phyloP scores from a whole-genome alignment of 495 filamentous ascomycete genomes.

The Tuber calosporum region DNA sequence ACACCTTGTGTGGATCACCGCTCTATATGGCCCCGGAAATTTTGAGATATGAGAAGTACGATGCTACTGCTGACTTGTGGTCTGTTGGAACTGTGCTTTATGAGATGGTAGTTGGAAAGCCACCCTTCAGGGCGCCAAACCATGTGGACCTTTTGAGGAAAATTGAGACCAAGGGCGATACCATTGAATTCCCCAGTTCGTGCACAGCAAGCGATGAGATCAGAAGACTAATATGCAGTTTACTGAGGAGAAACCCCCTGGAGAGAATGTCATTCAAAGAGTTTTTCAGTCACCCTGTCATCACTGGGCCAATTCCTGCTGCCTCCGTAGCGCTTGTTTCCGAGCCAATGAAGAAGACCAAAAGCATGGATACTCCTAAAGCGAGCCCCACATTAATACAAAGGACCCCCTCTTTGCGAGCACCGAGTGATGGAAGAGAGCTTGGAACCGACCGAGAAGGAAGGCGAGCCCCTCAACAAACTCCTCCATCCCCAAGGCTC shows the following conservation, averaged over 20 bases:
- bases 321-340: slow-evolving; percentile 53
- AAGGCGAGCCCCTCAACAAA: slow-evolving; percentile 23
- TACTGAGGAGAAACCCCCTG: slow-evolving; percentile 76
- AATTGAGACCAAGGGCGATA: slow-evolving; percentile 79
- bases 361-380: slow-evolving; percentile 1
- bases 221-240: slow-evolving; percentile 68
- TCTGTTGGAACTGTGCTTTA: slow-evolving; percentile 91
- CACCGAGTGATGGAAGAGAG: slow-evolving; percentile 26
- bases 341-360: slow-evolving; percentile 22
- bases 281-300: slow-evolving; percentile 68
- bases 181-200: slow-evolving; percentile 72
- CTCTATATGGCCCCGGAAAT: slow-evolving; percentile 99
- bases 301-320: slow-evolving; percentile 73
- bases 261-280: slow-evolving; percentile 75
- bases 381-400: background rate
- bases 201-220: slow-evolving; percentile 64
- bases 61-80: slow-evolving; percentile 94
- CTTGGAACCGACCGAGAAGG: slow-evolving; percentile 29
- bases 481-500: slow-evolving; percentile 24
- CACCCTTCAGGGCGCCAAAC: slow-evolving; percentile 85
- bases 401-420: slow-evolving; percentile 29
- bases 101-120: slow-evolving; percentile 87
- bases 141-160: slow-evolving; percentile 87
- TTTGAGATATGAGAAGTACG: slow-evolving; percentile 92
- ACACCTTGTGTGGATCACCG: slow-evolving; percentile 95